Base-by-base conservation (phyloP, 108 stramenopile species). In the Stephanodiscus triporus region DNA sequence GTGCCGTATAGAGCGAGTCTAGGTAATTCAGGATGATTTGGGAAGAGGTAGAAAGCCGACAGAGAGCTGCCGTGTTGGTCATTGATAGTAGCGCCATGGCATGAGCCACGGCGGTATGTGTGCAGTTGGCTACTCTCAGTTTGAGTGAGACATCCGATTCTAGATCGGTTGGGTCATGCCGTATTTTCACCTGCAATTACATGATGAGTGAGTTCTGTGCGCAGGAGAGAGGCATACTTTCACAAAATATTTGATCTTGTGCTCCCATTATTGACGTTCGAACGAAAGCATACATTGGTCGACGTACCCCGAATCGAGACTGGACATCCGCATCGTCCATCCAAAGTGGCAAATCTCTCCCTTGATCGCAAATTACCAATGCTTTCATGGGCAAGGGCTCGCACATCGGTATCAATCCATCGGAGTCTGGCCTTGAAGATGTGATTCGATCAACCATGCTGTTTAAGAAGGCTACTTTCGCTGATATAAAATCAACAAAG, bases 401-500 rank as follows among this genome's bases (percentile, higher is more conserved):
- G 45, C 86, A 85, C 20, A 82, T 59, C 0, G 95, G 95, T 47
- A 96, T 78, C 66, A 87, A 64, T 16, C 79, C 83, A 59, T 88
- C 55, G 16, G 81, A 78, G 9, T 70, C 77, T 13, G 62, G 66
- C 27, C 92, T 77, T 30, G 88, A 87, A 0, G 93, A 91, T 9
- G 93, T 94, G 47, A 96, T 96, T 13, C 95, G 86, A 88, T 96
- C 95, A 9, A 96, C 95, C 95, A 96, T 96, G 62, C 83, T 91
- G 59, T 94, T 90, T 24, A 87, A 82, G 77, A 93, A 96, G 30
- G 85, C 82, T 10, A 96, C 86, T 6, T 67, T 69, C 16, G 70
- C 49, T n/a, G 70, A 49, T 19, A 92, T 49, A 65, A 91, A 95
- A 0, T 70, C 51, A 6, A 30, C 6, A 58, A 91, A 75, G 10